Evolutionary conservation across 495 filamentous ascomycete species (phyloP), one percentile per base, ranked within the genome.

Genomic region (Rhypophila decipiens): DNA sequence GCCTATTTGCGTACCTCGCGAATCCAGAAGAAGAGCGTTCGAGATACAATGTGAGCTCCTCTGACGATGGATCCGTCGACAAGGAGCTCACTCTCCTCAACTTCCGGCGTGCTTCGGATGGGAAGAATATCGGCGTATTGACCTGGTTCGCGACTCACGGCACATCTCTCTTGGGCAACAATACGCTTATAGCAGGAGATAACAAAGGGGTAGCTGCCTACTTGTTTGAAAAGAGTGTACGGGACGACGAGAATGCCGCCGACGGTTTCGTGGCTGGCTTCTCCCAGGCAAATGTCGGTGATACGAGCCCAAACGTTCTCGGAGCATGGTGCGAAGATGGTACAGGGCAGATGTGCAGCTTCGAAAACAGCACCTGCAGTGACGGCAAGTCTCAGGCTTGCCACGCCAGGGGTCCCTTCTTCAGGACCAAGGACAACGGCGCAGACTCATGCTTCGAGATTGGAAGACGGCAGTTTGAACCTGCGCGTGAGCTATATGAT

Each of bases 81-180:
- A 95, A 95, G 66, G 79, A 83, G 5, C 65, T 98, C 72, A 94
- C 87, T 0, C 65, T 96, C 34, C 69, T 98, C 13, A 83, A 82
- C 45, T 95, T 98, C 61, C 80, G 84, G 51, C 76, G 85, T 5
- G 71, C 75, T 15, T 81, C 76, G 3, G 85, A 90, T 65, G 74
- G 76, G 40, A 87, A 85, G 67, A 84, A 82, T 44, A 79, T 83
- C 41, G 91, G 86, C 27, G 73, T 93, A 2, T 58, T 98, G 40
- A 95, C 87, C 12, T 98, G 90, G 87, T 96, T 96, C 60, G 84
- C 91, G 8, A 88, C 89, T 9, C 91, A 98, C 58, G 93, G 93
- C 11, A 98, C 91, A 0, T 91, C 87, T 5, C 77, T 96, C 72
- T 80, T 90, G 38, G 85, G 86, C 46, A 96, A 98, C 64, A 96